A percentile compares a stretch with the other conserved stretches of the same genome.
These are phyloP conservation scores for Chromosphaera perkinsii DNA, from an alignment of 208 protist species.

Conservation along the genomic window DNA sequence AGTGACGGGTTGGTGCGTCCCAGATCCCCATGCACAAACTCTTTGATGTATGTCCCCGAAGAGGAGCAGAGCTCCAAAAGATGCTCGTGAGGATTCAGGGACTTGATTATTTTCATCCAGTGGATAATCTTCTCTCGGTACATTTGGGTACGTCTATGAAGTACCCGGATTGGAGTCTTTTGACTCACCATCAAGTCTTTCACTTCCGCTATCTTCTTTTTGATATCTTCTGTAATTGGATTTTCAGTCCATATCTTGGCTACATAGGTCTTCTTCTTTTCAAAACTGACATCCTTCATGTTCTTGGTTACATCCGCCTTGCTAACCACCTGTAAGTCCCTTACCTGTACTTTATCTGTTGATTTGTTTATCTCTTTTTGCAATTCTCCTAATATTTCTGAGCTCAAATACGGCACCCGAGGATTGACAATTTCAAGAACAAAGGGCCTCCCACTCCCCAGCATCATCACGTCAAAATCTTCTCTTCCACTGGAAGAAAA, in stretches of 20 bases:
- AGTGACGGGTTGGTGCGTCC: conserved; percentile 51
- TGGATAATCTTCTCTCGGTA: too few relatives aligned
- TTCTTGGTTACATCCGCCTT: background rate
- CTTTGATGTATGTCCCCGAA: conserved; percentile 50
- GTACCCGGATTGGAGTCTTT: conserved; percentile 60
- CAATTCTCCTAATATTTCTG: conserved; percentile 12
- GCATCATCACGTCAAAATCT: conserved; percentile 43
- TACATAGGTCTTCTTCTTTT: conserved; percentile 52
- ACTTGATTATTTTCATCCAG: too few relatives aligned
- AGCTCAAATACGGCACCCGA: conserved; percentile 1
- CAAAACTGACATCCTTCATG: conserved; percentile 47
- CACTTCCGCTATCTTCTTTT: conserved; percentile 12
- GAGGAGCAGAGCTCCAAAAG: conserved; percentile 38
- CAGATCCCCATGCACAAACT: conserved; percentile 69
- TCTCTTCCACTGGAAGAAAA: conserved; percentile 13
- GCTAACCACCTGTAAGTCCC: conserved; percentile 44
- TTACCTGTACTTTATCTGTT: conserved; percentile 24
- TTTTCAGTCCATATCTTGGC: conserved; percentile 38
- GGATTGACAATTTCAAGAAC: conserved; percentile 54
- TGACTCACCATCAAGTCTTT: conserved; percentile 48
- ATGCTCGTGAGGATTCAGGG: conserved; percentile 50
- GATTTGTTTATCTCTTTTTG: conserved; percentile 35
- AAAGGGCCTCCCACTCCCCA: conserved; percentile 63
- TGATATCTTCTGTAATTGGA: conserved; percentile 10
- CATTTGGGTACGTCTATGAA: conserved; percentile 43